Evolutionary conservation across 805 yeast genomes (phyloP).

Genomic region (Ogataea neopini): DNA sequence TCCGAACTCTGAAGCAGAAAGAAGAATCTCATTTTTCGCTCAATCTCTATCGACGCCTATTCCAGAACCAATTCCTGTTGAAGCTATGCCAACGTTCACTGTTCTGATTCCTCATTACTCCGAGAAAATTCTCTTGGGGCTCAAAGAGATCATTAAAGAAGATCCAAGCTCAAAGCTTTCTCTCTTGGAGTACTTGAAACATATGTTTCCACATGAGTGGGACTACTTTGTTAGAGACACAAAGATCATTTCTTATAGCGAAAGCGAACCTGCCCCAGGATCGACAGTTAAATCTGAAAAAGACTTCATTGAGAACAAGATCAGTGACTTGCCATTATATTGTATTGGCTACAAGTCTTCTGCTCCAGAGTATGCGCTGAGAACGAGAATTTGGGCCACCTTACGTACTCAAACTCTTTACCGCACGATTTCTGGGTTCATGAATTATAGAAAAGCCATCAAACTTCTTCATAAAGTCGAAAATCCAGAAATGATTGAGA

Average conservation of each 20-base stretch:
- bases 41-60: slow-evolving; percentile 50
- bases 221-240: slow-evolving; percentile 75
- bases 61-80: slow-evolving; percentile 49
- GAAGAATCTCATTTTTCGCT: slow-evolving; percentile 55
- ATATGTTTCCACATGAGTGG: slow-evolving; percentile 77
- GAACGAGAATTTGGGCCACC: slow-evolving; percentile 89
- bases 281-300: slow-evolving; percentile 39
- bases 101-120: slow-evolving; percentile 55
- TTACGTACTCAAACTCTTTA: slow-evolving; percentile 80
- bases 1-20: slow-evolving; percentile 49
- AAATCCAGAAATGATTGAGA: slow-evolving; percentile 51
- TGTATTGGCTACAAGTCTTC: slow-evolving; percentile 73
- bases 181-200: slow-evolving; percentile 75
- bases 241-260: slow-evolving; percentile 60
- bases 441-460: slow-evolving; percentile 75
- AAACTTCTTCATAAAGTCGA: slow-evolving; percentile 69
- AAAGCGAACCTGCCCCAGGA: slow-evolving; percentile 37
- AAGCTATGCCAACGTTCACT: slow-evolving; percentile 51
- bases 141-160: slow-evolving; percentile 49
- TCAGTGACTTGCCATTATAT: slow-evolving; percentile 67
- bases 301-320: slow-evolving; percentile 40
- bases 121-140: slow-evolving; percentile 46
- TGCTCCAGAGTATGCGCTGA: slow-evolving; percentile 57
- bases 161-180: slow-evolving; percentile 50
- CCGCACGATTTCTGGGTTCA: slow-evolving; percentile 81